Conservation (phyloP, 805 yeast species). For the Yamadazyma insecticola region DNA sequence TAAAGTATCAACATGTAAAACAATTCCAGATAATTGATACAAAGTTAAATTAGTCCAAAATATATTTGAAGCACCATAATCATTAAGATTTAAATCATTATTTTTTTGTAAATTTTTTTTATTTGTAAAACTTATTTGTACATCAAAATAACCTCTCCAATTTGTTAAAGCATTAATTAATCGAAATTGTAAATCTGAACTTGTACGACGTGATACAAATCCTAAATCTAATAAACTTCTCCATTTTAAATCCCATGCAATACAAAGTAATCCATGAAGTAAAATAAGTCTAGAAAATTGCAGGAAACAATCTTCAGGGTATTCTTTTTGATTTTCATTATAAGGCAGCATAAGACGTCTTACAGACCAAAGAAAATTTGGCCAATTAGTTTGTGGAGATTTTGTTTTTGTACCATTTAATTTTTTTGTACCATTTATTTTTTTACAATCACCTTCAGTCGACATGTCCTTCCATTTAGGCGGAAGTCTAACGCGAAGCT, state of each 20-base stretch:
- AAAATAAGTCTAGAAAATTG: conserved; percentile 32
- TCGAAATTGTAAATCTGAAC: conserved; percentile 23
- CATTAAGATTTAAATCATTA: conserved; percentile 14
- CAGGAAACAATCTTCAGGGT: conserved; percentile 28
- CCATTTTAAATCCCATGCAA: conserved; percentile 29
- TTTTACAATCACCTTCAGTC: conserved; percentile 17
- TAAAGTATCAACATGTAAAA: conserved; percentile 19
- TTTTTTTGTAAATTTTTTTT: conserved; percentile 2
- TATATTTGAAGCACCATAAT: conserved; percentile 26
- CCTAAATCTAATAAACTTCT: conserved; percentile 27
- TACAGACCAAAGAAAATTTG: conserved; percentile 29
- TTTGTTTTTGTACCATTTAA: too few relatives aligned
- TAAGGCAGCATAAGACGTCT: conserved; percentile 27
- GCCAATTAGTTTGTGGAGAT: too few relatives aligned
- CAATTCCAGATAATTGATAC: conserved; percentile 19
- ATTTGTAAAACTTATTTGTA: conserved; percentile 22
- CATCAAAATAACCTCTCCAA: conserved; percentile 35
- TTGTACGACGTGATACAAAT: too few relatives aligned
- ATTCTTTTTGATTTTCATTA: conserved; percentile 24
- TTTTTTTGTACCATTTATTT: not conserved
- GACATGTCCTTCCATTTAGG: too few relatives aligned
- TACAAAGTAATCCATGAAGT: conserved; percentile 30
- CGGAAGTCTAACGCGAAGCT: too few relatives aligned
- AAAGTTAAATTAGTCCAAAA: conserved; percentile 29
- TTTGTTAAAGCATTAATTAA: conserved; percentile 26